Conservation (phyloP, 768 basidiomycete genomes). For the Rhizopogon rudus region DNA sequence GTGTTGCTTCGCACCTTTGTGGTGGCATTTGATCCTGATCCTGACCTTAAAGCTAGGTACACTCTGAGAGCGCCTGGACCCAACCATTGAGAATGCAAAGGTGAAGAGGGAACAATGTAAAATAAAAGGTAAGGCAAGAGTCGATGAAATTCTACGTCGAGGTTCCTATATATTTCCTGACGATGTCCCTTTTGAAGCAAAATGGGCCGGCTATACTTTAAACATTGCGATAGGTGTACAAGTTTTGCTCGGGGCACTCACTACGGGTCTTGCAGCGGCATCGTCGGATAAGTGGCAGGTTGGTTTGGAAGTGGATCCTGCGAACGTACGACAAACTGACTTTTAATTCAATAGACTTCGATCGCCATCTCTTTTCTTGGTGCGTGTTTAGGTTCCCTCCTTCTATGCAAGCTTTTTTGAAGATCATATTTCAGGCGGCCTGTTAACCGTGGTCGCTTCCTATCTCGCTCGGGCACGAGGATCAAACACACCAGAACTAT, state of each 20-base stretch:
- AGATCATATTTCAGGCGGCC: conserved; percentile 39
- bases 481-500: conserved; percentile 66
- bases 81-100: conserved; percentile 46
- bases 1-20: background rate
- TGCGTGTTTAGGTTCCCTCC: conserved; percentile 9
- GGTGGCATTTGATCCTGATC: background rate
- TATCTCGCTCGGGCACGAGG: conserved; percentile 69
- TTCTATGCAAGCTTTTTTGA: background rate
- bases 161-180: conserved; percentile 3
- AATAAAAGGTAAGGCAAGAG: conserved; percentile 32
- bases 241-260: conserved; percentile 60
- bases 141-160: conserved; percentile 2
- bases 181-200: conserved; percentile 18
- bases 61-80: conserved; percentile 47
- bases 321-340: background rate
- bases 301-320: conserved; percentile 6
- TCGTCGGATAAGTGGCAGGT: conserved; percentile 38
- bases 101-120: conserved; percentile 42
- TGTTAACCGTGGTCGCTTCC: conserved; percentile 63
- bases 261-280: conserved; percentile 56
- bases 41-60: conserved; percentile 25
- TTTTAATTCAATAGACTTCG: conserved; percentile 21
- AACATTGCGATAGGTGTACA: conserved; percentile 57
- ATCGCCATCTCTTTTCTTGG: conserved; percentile 37
- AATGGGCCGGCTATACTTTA: conserved; percentile 26